Percentiles rank a stretch among this genome's conserved stretches.
Conservation (phyloP, 257 asterid species). For the Mentha longifolia region DNA sequence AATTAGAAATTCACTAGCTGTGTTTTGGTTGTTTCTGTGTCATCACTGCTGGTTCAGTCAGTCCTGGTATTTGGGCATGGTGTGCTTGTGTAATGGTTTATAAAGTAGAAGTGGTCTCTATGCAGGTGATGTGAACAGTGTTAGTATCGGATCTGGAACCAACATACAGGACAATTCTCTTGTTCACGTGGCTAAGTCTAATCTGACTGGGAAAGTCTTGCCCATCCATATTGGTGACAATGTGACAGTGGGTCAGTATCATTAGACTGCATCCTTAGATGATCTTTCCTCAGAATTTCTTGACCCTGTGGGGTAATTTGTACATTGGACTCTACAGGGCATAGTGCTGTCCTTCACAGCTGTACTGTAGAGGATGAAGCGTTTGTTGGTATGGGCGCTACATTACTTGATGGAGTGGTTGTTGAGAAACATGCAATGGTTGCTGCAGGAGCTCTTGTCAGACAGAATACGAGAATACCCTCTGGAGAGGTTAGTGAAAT, state of each 20-base stretch:
- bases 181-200: slow-evolving; percentile 93
- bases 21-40: slow-evolving; percentile 13
- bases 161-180: slow-evolving; percentile 94
- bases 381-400: slow-evolving; percentile 95
- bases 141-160: slow-evolving; percentile 89
- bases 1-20: neutral
- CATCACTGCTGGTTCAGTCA: slow-evolving; percentile 1
- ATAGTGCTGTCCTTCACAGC: slow-evolving; percentile 89
- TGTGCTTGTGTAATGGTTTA: neutral
- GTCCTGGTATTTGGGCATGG: slow-evolving; percentile 26
- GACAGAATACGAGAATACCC: slow-evolving; percentile 88
- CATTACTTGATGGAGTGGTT: slow-evolving; percentile 92
- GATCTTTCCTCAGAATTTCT: slow-evolving; percentile 9
- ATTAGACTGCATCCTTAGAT: slow-evolving; percentile 17
- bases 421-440: slow-evolving; percentile 95
- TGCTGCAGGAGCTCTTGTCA: slow-evolving; percentile 99
- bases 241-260: slow-evolving; percentile 86
- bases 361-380: slow-evolving; percentile 96
- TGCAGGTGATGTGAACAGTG: slow-evolving; percentile 86
- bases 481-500: slow-evolving; percentile 73
- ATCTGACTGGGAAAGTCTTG: slow-evolving; percentile 85
- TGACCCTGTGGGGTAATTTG: slow-evolving; percentile 26
- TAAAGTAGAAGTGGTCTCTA: slow-evolving; percentile 1
- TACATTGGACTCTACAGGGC: slow-evolving; percentile 59
- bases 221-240: slow-evolving; percentile 82